Conservation (phyloP, 2,329 filamentous ascomycete genomes). For the Cercospora zeae-maydis region DNA sequence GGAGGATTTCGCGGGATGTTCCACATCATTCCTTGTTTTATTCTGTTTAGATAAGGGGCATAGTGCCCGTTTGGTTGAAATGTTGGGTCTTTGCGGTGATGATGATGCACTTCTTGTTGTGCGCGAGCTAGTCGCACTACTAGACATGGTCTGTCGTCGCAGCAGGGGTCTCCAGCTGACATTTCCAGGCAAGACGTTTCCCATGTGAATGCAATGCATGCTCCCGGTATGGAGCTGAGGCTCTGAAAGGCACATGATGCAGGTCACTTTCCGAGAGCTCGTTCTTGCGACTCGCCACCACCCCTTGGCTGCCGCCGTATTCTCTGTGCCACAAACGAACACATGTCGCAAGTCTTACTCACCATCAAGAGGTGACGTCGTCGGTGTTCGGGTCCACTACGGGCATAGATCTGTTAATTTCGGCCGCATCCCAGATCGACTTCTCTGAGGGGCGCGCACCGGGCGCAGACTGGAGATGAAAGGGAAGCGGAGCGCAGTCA, state of each 20-base stretch:
- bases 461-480: background rate
- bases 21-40: background rate
- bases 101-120: background rate
- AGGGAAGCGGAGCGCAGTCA: conserved; percentile 1
- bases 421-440: background rate
- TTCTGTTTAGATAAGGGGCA: background rate
- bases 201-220: background rate
- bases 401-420: conserved; percentile 11
- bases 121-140: conserved; percentile 4
- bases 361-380: conserved; percentile 7
- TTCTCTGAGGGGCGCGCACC: background rate
- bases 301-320: background rate
- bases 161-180: background rate
- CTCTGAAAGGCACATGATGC: background rate
- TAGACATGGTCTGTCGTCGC: conserved; percentile 6
- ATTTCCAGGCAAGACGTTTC: no score
- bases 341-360: background rate
- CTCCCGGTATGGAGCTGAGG: background rate
- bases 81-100: background rate
- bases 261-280: background rate
- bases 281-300: background rate
- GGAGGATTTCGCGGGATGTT: background rate
- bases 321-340: background rate
- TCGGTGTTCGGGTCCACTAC: conserved; percentile 8
- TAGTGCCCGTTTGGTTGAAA: background rate